Conservation (phyloP, 805 yeast genomes). For the Zygosaccharomyces rouxii region DNA sequence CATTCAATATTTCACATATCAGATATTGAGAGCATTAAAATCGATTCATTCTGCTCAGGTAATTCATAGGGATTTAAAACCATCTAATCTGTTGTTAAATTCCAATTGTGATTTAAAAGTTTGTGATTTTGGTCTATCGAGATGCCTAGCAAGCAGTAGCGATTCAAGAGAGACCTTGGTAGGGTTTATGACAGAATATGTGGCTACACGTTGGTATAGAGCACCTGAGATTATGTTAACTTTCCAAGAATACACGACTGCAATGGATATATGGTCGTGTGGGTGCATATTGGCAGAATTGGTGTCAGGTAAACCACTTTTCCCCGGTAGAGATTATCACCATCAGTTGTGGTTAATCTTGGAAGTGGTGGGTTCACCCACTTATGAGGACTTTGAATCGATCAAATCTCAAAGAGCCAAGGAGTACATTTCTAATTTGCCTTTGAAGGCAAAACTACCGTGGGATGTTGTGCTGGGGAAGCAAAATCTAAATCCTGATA, state of each 20-base stretch:
- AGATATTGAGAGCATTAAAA: slow-evolving; percentile 64
- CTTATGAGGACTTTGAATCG: slow-evolving; percentile 65
- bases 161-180: slow-evolving; percentile 44
- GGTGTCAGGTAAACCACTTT: slow-evolving; percentile 55
- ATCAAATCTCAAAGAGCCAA: slow-evolving; percentile 72
- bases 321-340: slow-evolving; percentile 72
- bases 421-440: slow-evolving; percentile 67
- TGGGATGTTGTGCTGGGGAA: slow-evolving; percentile 34
- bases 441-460: slow-evolving; percentile 54
- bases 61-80: slow-evolving; percentile 73
- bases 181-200: slow-evolving; percentile 69
- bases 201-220: slow-evolving; percentile 81
- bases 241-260: slow-evolving; percentile 65
- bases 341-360: slow-evolving; percentile 64
- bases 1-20: slow-evolving; percentile 65
- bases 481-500: slow-evolving; percentile 39
- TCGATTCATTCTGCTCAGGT: slow-evolving; percentile 69
- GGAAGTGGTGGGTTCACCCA: slow-evolving; percentile 69
- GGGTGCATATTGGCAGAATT: slow-evolving; percentile 76
- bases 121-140: slow-evolving; percentile 74
- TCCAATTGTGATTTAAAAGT: slow-evolving; percentile 70
- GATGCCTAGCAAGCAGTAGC: slow-evolving; percentile 43
- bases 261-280: slow-evolving; percentile 77
- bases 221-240: slow-evolving; percentile 83
- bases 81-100: slow-evolving; percentile 63